Evolutionary conservation across 768 basidiomycete species (phyloP), one percentile per base, ranked within the genome.

Genomic region (Gymnopilus dilepis): DNA sequence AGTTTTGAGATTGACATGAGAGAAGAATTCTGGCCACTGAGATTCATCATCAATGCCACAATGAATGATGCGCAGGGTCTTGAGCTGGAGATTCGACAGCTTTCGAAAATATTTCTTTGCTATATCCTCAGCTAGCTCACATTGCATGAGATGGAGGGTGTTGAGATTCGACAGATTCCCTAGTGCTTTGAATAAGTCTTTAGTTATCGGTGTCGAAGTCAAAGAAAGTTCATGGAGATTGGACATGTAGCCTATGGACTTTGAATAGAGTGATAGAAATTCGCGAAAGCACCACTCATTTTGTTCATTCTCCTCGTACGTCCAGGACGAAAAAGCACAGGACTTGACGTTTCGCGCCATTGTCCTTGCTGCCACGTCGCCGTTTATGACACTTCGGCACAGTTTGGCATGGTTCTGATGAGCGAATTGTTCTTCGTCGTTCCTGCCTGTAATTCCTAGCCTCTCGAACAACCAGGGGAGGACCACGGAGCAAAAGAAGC

Each of bases 151-250:
- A 17, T 1, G 19, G 33, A 60, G 26, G 12, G 31, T 26, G 6
- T 55, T 34, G 30, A 60, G 9, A 15, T 31, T 43, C 4, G 33
- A 24, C 11, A 55, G 37, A 13, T 11, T 11, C 4, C 34, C 12
- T 34, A 55, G 9, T 7, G 59, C 22, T 24, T 60, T 55, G 8
- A 60, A 24, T 9, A 54, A 6, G 11, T 26, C 41, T n/a, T 45
- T 55, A 9, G 59, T 55, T 24, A 60, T 45, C 6, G 24, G 31
- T 15, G 41, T 60, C 0, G 31, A 40, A 19, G 7, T 6, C 30
- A 54, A 30, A 13, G 9, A 13, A 9, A 69, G n/a, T 59, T 66
- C 61, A 17, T 56, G 43, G n/a, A 69, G 56, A 48, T 69, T 67
- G n/a, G 56, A 41, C 58, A 69, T 64, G 34, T 28, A 28, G 21